Evolutionary conservation across 2,329 filamentous ascomycete species (phyloP).

Genomic region (Gaeumannomyces sp.): DNA sequence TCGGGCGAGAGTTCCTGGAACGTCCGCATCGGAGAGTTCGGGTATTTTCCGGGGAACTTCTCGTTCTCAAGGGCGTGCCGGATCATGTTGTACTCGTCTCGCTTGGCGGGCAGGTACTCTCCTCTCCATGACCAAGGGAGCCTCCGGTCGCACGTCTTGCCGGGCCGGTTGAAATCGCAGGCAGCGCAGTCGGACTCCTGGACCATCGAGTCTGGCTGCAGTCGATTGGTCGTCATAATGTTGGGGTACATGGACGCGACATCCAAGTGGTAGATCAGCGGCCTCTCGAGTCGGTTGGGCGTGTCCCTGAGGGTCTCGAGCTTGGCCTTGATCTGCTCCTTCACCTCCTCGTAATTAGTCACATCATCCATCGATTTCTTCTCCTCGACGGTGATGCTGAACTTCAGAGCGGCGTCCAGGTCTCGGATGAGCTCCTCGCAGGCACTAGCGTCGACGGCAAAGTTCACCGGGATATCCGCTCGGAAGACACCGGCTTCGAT

Average conservation of each 20-base stretch:
- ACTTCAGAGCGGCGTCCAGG: slow-evolving; percentile 81
- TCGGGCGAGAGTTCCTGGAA: slow-evolving; percentile 78
- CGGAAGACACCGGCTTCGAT: slow-evolving; percentile 97
- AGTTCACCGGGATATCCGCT: slow-evolving; percentile 91
- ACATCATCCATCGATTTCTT: slow-evolving; percentile 76
- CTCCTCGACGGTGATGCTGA: slow-evolving; percentile 79
- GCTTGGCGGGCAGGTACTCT: slow-evolving; percentile 90
- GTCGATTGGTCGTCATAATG: slow-evolving; percentile 98
- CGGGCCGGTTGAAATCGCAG: slow-evolving; percentile 95
- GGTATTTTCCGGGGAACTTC: slow-evolving; percentile 73
- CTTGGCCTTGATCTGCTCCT: slow-evolving; percentile 68
- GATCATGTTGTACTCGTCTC: slow-evolving; percentile 99
- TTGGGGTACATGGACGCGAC: slow-evolving; percentile 99
- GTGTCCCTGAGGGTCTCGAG: slow-evolving; percentile 70
- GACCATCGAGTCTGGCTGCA: slow-evolving; percentile 99
- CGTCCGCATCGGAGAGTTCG: slow-evolving; percentile 61
- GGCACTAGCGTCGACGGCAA: slow-evolving; percentile 80
- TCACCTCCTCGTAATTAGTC: slow-evolving; percentile 78
- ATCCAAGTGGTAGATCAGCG: slow-evolving; percentile 95
- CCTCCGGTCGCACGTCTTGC: slow-evolving; percentile 92
- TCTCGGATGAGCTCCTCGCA: slow-evolving; percentile 84
- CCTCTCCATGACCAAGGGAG: slow-evolving; percentile 98
- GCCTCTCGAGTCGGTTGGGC: slow-evolving; percentile 77
- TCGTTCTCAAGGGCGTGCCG: slow-evolving; percentile 86
- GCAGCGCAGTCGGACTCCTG: slow-evolving; percentile 92